Base-by-base conservation (phyloP, 2,329 filamentous ascomycete genomes). In the Fragosphaeria purpurea region DNA sequence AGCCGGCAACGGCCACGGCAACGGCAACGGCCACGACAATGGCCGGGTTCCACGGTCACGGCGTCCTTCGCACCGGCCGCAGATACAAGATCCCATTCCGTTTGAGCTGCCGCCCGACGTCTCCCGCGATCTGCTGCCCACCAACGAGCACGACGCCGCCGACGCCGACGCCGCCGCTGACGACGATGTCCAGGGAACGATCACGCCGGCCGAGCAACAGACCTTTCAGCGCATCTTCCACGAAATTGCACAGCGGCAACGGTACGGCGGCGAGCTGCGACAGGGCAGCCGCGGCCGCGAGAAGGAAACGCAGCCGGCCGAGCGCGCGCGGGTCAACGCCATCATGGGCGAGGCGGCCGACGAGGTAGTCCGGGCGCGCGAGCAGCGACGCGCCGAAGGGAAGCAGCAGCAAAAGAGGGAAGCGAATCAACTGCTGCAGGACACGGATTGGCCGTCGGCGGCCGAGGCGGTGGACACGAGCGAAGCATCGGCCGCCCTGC, bases 171-270 rank as follows among this genome's bases (percentile, higher is more conserved):
- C n/a, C 2, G 10, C 13, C 2, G 44, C 8, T 5, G 32, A 34
- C 4, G 34, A 7, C n/a, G 33, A 22, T 1, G 41, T 46, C 10
- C 12, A 62, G 44, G 72, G 72, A 4, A 83, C 79, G 5, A 79
- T 83, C 46, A 84, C 80, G 0, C 73, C 74, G 0, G 60, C 67
- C 0, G 80, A 84, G 60, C 66, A 66, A 7, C 58, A 65, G 7
- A 61, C 69, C 7, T 77, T 77, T 53, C 70, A 75, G 33, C 68
- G 71, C 47, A 76, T 83, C 47, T 84, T 84, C 57, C 69, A 72
- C 47, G 71, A 80, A 48, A 82, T 83, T 43, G 74, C 76, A 31
- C 13, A 46, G 53, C 11, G 44, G 53, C 31, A 22, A 48, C 39
- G 8, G 32, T 34, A 9, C 9, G n/a, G 41, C 13, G 4, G 54